A percentile compares a stretch with the other conserved stretches of the same genome.
Conservation (phyloP, 2,329 filamentous ascomycete genomes). For the Talaromyces marneffei region DNA sequence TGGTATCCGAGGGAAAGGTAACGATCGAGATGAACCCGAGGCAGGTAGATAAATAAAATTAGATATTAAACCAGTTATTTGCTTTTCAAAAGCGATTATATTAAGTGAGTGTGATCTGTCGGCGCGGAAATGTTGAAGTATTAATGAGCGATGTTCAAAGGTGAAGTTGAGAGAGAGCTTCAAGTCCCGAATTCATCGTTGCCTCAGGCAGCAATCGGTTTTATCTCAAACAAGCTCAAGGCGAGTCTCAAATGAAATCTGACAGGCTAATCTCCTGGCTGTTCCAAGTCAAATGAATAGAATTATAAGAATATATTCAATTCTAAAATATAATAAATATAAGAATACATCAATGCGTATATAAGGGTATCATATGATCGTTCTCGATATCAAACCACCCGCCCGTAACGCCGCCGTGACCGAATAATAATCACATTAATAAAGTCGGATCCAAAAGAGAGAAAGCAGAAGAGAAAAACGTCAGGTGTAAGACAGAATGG, state of each 20-base stretch:
- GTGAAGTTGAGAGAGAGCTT: neutral
- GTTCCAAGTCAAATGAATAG: neutral
- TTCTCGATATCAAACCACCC: conserved; percentile 15
- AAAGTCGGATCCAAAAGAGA: neutral
- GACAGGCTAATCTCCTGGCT: neutral
- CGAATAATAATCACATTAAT: neutral
- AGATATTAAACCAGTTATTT: neutral
- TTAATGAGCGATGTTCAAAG: neutral
- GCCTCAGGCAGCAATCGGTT: neutral
- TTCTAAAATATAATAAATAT: neutral
- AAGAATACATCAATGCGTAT: conserved; percentile 5
- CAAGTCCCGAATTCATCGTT: neutral
- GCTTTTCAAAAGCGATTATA: neutral
- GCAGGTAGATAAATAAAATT: no score
- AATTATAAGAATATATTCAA: neutral
- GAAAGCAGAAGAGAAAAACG: neutral
- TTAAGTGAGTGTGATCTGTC: neutral
- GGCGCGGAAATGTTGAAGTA: neutral
- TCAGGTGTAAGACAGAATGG: neutral
- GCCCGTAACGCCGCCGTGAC: conserved; percentile 6
- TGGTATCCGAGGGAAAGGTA: neutral
- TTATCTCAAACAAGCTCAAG: neutral
- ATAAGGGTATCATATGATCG: conserved; percentile 29
- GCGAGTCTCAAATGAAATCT: no score
- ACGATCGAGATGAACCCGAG: neutral